Conservation (phyloP, 768 basidiomycete species). For the Exidia glandulosa region DNA sequence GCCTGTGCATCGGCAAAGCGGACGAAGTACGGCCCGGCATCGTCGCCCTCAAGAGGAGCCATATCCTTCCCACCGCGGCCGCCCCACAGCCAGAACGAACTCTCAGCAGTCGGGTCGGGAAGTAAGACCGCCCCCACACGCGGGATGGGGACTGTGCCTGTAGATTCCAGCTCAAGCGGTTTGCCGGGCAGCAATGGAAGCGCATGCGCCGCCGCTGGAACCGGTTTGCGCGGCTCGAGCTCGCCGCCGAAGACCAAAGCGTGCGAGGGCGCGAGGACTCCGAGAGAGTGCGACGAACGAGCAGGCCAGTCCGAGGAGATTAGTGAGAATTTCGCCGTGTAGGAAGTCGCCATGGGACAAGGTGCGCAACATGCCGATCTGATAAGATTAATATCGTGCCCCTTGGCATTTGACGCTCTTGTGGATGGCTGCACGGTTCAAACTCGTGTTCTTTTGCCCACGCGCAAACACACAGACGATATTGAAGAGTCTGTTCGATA, state of each 20-base stretch:
- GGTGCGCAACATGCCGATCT: neutral
- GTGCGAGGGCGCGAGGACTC: constrained; percentile 16
- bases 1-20: constrained; percentile 6
- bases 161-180: neutral
- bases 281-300: constrained; percentile 34
- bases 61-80: constrained; percentile 32
- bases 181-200: constrained; percentile 18
- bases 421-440: constrained; percentile 25
- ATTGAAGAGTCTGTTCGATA: constrained; percentile 36
- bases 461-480: constrained; percentile 27
- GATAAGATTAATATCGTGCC: neutral
- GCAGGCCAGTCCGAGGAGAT: constrained; percentile 3
- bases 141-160: constrained; percentile 10
- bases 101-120: constrained; percentile 1
- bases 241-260: constrained; percentile 35
- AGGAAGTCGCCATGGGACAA: neutral
- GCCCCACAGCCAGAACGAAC: constrained; percentile 34
- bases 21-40: constrained; percentile 22
- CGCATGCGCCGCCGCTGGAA: constrained; percentile 16
- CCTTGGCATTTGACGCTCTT: too few species aligned
- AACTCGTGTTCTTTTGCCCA: constrained; percentile 45
- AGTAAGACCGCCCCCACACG: constrained; percentile 13
- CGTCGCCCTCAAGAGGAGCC: constrained; percentile 21
- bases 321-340: neutral
- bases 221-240: constrained; percentile 29